phyloP scores from a whole-genome alignment of 1,284 basidiomycete genomes.

The Bondarzewia mesenterica region DNA sequence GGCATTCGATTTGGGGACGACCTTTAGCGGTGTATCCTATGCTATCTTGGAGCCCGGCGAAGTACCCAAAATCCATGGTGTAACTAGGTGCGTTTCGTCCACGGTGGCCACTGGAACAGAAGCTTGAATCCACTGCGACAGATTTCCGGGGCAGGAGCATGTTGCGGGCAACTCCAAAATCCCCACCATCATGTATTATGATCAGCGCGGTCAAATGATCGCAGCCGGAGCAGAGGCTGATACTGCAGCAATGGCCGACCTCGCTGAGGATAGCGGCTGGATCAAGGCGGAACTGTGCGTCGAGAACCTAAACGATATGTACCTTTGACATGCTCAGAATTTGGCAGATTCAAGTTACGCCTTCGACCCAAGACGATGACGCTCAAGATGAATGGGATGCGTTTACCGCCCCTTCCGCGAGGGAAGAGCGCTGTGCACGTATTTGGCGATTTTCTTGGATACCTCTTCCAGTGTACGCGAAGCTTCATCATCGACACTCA shows the following conservation, averaged over 20 bases:
- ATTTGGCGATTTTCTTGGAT: slow-evolving; percentile 70
- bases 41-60: slow-evolving; percentile 68
- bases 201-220: slow-evolving; percentile 50
- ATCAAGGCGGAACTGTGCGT: slow-evolving; percentile 64
- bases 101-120: neutral
- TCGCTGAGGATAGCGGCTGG: slow-evolving; percentile 70
- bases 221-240: slow-evolving; percentile 73
- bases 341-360: slow-evolving; percentile 64
- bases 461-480: slow-evolving; percentile 63
- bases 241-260: slow-evolving; percentile 40
- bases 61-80: slow-evolving; percentile 64
- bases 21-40: slow-evolving; percentile 70
- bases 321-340: slow-evolving; percentile 1
- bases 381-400: slow-evolving; percentile 75
- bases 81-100: slow-evolving; percentile 47
- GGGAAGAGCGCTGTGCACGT: slow-evolving; percentile 60
- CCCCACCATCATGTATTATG: slow-evolving; percentile 67
- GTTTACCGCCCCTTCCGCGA: slow-evolving; percentile 54
- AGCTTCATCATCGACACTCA: slow-evolving; percentile 71
- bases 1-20: slow-evolving; percentile 70
- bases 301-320: neutral
- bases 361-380: slow-evolving; percentile 67
- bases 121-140: slow-evolving; percentile 18
- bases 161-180: slow-evolving; percentile 79
- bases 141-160: slow-evolving; percentile 76